Evolutionary conservation across 148 eudicot species (phyloP).

Genomic region (Chenopodium suecicum): DNA sequence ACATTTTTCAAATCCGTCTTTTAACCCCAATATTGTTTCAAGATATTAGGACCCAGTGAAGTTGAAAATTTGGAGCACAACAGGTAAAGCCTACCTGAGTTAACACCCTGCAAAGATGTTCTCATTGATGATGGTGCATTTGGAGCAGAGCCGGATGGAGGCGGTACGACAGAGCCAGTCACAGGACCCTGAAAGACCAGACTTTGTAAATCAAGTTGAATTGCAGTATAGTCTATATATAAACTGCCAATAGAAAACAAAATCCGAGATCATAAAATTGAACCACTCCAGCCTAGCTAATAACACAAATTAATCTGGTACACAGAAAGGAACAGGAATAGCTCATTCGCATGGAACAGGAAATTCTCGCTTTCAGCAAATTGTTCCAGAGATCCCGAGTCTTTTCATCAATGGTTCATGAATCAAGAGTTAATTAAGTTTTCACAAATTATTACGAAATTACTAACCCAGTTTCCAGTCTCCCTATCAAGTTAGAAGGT

Average conservation of each 20-base stretch:
- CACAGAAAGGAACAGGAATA: background rate
- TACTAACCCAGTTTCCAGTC: background rate
- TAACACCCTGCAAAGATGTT: conserved; percentile 16
- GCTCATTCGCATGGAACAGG: background rate
- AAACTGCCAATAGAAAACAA: background rate
- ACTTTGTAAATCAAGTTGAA: background rate
- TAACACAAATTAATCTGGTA: background rate
- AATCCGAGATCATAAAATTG: background rate
- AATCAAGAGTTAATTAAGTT: background rate
- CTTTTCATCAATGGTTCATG: background rate
- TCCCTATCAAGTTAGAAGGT: background rate
- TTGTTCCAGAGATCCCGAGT: background rate
- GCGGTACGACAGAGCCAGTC: conserved; percentile 20
- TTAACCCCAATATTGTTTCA: background rate
- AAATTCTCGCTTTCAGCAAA: background rate
- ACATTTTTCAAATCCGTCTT: background rate
- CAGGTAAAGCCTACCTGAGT: conserved; percentile 19
- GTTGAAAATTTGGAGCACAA: background rate
- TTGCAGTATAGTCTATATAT: background rate
- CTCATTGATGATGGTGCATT: conserved; percentile 10
- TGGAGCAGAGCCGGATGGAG: conserved; percentile 18
- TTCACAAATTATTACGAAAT: background rate
- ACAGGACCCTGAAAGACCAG: conserved; percentile 26
- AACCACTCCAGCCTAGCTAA: background rate
- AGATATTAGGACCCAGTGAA: background rate